Base-by-base conservation (phyloP, 768 basidiomycete genomes). In the Lentinula lateritia region DNA sequence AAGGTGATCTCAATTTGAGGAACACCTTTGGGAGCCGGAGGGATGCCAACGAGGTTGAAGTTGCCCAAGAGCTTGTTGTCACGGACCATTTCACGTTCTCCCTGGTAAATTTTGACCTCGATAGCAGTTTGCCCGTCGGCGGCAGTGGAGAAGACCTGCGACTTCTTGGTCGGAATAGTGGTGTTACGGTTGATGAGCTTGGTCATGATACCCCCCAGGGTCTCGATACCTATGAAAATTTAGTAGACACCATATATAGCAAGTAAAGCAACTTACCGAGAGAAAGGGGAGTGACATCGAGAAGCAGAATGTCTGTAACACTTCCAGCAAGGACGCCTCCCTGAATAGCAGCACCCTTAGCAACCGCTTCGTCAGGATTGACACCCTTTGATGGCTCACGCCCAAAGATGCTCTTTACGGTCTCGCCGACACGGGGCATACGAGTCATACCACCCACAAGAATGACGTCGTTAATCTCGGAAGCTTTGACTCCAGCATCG, bases 51-150 rank as follows among this genome's bases (percentile, higher is more conserved):
- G 63, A 99, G 91, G 79, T 98, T 97, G 89, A 99, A 99, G 82
- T 98, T 96, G 64, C 97, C 97, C 61, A 99, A 89, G 6, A 98
- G 78, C 78, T 98, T 99, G 88, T 98, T 98, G 80, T 98, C 97
- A 60, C 92, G 83, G 61, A 98, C 95, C 67, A 98, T 87, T 73
- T 98, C 97, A 80, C 97, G 95, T 81, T 99, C 97, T 70, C 97
- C 97, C 78, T 99, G 97, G 83, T 86, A 99, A 68, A 99, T 95
- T 87, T 98, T 98, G 75, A 99, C 96, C 75, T 98, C 95, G 66
- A 99, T 98, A 41, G 96, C 95, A n/a, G 92, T 96, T 77, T 99
- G 97, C 57, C 97, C 96, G 64, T 99, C 97, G 42, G 96, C 96
- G 43, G 97, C 96, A 15, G 97, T 99, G 4, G 96, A 98, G 84